Percentiles rank a stretch among this genome's conserved stretches.
Evolutionary conservation across 768 basidiomycete genomes (phyloP).

Genomic region (Rhodotorula paludigena): DNA sequence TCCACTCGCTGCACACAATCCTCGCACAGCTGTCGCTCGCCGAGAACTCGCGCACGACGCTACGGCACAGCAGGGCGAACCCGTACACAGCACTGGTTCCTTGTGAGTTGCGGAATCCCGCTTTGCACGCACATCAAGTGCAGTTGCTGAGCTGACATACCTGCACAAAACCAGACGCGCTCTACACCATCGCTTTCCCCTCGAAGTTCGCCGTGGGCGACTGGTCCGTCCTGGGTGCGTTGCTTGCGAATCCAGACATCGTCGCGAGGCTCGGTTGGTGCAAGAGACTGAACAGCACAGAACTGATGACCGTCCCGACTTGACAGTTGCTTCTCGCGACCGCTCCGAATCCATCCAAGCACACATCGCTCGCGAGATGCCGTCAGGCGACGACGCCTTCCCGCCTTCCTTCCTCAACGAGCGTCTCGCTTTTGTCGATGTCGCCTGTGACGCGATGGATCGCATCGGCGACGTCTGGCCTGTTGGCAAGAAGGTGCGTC

Average conservation of each 20-base stretch:
- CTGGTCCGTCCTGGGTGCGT: conserved; percentile 26
- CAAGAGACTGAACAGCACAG: too few relatives aligned
- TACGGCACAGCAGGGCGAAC: conserved; percentile 15
- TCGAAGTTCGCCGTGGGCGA: conserved; percentile 37
- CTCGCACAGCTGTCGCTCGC: conserved; percentile 26
- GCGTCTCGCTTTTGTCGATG: conserved; percentile 20
- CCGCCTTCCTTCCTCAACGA: conserved; percentile 15
- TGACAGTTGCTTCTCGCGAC: conserved; percentile 19
- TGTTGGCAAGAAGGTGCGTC: conserved; percentile 26
- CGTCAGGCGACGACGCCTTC: conserved; percentile 35
- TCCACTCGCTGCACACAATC: conserved; percentile 25
- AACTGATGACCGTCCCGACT: not conserved
- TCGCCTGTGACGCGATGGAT: conserved; percentile 32
- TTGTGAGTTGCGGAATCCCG: conserved; percentile 1
- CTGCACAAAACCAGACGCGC: not conserved
- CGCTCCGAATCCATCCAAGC: conserved; percentile 28
- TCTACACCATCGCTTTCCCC: conserved; percentile 29
- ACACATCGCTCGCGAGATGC: conserved; percentile 3
- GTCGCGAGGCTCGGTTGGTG: too few relatives aligned
- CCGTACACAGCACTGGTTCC: conserved; percentile 29
- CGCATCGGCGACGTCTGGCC: conserved; percentile 25
- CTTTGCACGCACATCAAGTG: too few relatives aligned
- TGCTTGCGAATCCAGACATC: too few relatives aligned
- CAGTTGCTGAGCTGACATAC: too few relatives aligned
- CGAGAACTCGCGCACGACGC: conserved; percentile 28